Percentiles rank a stretch among this genome's conserved stretches.
phyloP scores from a whole-genome alignment of 2,329 filamentous ascomycete species.

The Esteya vermicola region DNA sequence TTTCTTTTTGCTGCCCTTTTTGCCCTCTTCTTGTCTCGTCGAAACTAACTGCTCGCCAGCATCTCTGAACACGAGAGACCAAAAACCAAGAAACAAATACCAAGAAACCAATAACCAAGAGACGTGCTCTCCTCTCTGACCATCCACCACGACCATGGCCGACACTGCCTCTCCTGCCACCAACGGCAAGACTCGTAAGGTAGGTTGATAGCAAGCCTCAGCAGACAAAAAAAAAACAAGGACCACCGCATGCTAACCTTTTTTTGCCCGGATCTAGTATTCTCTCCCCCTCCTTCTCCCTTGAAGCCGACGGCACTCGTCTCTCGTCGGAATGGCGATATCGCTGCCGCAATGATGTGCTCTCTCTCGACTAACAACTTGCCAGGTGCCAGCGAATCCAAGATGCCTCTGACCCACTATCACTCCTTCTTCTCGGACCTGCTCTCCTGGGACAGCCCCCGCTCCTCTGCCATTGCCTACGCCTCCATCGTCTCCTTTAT shows the following conservation, averaged over 20 bases:
- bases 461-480: conserved; percentile 53
- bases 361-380: too few relatives aligned
- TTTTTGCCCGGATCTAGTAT: neutral
- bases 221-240: too few relatives aligned
- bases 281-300: too few relatives aligned
- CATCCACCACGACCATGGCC: neutral
- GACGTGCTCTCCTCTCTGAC: neutral
- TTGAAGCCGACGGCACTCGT: too few relatives aligned
- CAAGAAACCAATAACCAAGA: neutral
- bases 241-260: too few relatives aligned
- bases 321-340: too few relatives aligned
- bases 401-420: conserved; percentile 53
- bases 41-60: neutral
- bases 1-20: neutral
- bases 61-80: too few relatives aligned
- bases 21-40: neutral
- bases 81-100: neutral
- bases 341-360: too few relatives aligned
- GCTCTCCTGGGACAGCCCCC: conserved; percentile 54
- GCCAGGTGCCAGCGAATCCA: too few relatives aligned
- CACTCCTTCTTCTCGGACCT: conserved; percentile 58
- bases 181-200: conserved; percentile 2
- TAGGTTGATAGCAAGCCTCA: too few relatives aligned
- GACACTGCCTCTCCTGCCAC: neutral
- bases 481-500: conserved; percentile 41